Conservation (phyloP, 176 grass and related monocot genomes). For the Chloris gayana region DNA sequence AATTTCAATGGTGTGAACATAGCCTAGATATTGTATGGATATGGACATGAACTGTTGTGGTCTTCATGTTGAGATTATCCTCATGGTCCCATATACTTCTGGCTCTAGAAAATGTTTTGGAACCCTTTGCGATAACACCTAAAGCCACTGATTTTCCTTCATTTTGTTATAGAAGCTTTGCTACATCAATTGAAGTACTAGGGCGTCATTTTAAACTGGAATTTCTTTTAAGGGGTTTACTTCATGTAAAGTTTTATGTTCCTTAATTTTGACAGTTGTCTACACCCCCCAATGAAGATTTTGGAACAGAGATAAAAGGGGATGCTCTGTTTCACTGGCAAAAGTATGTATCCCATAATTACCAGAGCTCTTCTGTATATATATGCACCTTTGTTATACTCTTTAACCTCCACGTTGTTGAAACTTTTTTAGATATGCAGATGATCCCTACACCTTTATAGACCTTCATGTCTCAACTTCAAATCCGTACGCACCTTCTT, state of each 20-base stretch:
- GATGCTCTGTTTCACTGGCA: slow-evolving; percentile 96
- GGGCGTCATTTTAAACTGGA: not conserved
- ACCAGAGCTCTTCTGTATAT: not conserved
- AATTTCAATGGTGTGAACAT: not conserved
- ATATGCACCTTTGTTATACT: slow-evolving; percentile 12
- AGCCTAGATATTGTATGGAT: slow-evolving; percentile 17
- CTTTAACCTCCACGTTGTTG: slow-evolving; percentile 5
- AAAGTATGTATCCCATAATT: slow-evolving; percentile 49
- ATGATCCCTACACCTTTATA: slow-evolving; percentile 87
- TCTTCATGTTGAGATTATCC: not conserved
- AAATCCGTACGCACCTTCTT: slow-evolving; percentile 54
- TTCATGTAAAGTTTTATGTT: slow-evolving; percentile 17
- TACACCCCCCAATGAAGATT: slow-evolving; percentile 49
- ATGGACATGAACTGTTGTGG: not conserved
- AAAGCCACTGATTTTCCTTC: not conserved
- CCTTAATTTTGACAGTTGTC: slow-evolving; percentile 72
- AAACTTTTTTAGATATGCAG: slow-evolving; percentile 62
- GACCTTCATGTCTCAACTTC: slow-evolving; percentile 86
- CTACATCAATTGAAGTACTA: too few species aligned
- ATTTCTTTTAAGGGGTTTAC: slow-evolving; percentile 13
- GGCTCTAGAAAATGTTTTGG: not conserved
- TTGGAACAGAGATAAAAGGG: slow-evolving; percentile 64
- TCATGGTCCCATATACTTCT: not conserved
- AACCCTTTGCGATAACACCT: not conserved
- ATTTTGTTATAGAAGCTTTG: too few species aligned